These are phyloP conservation scores for Globisporangium solare DNA, from an alignment of 352 stramenopile genomes.

Conservation along the genomic window DNA sequence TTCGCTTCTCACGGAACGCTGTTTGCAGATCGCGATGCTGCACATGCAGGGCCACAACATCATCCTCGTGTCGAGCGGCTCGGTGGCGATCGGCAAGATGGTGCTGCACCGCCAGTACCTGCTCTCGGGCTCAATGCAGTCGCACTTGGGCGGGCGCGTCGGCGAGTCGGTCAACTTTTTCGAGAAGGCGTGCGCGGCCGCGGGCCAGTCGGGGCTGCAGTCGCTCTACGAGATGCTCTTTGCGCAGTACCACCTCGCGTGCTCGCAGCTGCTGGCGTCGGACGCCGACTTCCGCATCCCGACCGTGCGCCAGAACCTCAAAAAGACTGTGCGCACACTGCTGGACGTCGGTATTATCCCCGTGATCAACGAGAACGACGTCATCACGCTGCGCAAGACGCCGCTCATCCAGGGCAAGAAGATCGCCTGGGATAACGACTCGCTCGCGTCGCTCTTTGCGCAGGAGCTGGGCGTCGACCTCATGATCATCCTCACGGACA, in stretches of 20 bases:
- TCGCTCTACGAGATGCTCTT: slow-evolving; percentile 87
- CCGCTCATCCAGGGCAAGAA: slow-evolving; percentile 55
- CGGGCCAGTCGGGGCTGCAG: slow-evolving; percentile 75
- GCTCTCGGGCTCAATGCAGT: slow-evolving; percentile 81
- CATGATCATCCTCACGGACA: slow-evolving; percentile 76
- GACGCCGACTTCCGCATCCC: slow-evolving; percentile 75
- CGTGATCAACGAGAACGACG: slow-evolving; percentile 85
- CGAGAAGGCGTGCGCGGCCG: slow-evolving; percentile 65
- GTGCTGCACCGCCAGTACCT: slow-evolving; percentile 78
- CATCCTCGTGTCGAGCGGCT: slow-evolving; percentile 81
- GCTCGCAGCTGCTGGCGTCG: slow-evolving; percentile 75
- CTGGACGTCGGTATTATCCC: slow-evolving; percentile 82
- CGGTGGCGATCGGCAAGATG: slow-evolving; percentile 76
- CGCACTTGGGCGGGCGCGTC: slow-evolving; percentile 62
- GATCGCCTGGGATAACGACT: slow-evolving; percentile 85
- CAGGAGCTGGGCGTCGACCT: slow-evolving; percentile 67
- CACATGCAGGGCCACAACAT: slow-evolving; percentile 82
- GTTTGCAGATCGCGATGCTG: slow-evolving; percentile 46
- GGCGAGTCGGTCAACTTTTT: slow-evolving; percentile 55
- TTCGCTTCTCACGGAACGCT: too few species aligned
- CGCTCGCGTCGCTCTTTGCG: slow-evolving; percentile 71
- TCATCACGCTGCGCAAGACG: slow-evolving; percentile 64
- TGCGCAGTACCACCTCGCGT: slow-evolving; percentile 78
- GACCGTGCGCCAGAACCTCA: slow-evolving; percentile 57
- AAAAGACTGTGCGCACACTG: slow-evolving; percentile 55